Conservation (phyloP, 2,329 filamentous ascomycete genomes). For the Hymenoscyphus fraxineus region DNA sequence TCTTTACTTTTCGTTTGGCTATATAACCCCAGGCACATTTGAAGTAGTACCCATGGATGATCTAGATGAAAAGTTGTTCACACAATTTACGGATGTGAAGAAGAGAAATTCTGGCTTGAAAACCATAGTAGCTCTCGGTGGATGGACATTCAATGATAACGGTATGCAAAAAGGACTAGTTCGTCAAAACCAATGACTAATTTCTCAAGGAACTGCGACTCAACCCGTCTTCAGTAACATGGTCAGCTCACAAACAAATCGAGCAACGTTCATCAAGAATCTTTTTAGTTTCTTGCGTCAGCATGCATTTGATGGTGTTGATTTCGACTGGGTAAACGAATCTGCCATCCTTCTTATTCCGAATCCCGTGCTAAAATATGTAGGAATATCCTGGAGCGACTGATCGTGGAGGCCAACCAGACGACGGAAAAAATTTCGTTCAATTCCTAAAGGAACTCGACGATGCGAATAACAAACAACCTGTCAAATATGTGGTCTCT, state of each 20-base stretch:
- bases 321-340: too few species aligned
- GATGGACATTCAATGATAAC: not conserved
- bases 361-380: not conserved
- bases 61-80: not conserved
- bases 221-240: not conserved
- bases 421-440: not conserved
- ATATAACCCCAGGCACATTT: not conserved
- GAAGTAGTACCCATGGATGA: not conserved
- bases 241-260: not conserved
- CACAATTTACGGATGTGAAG: not conserved
- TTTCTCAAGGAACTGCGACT: not conserved
- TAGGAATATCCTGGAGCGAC: not conserved
- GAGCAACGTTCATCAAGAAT: not conserved
- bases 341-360: not conserved
- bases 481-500: not conserved
- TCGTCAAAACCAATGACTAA: too few species aligned
- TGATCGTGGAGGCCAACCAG: not conserved
- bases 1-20: too few species aligned
- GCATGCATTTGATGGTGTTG: not conserved
- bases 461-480: not conserved
- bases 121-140: not conserved
- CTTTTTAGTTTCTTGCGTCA: not conserved
- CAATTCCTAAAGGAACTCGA: not conserved
- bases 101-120: not conserved
- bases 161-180: not conserved